phyloP scores from a whole-genome alignment of 306 rosid species.

The Quillaja saponaria region DNA sequence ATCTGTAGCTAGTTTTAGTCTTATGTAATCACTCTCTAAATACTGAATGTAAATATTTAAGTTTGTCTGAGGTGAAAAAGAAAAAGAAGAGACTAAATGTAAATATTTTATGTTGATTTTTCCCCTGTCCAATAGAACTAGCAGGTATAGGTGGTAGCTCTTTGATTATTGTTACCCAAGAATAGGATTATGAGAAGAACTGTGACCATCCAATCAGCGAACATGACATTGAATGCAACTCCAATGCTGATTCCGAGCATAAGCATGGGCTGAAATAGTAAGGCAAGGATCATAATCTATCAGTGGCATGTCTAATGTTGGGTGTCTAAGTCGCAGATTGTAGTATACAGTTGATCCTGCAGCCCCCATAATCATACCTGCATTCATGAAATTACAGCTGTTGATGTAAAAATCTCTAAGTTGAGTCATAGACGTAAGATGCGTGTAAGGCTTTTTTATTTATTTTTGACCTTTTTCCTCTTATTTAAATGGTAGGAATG shows the following conservation, averaged over 20 bases:
- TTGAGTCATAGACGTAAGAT: background rate
- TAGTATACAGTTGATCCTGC: constrained; percentile 75
- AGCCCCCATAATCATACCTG: constrained; percentile 91
- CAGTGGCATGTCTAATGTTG: constrained; percentile 68
- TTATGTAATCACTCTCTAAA: too few species aligned
- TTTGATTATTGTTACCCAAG: constrained; percentile 42
- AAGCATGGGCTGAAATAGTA: constrained; percentile 75
- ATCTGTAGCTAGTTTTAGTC: too few species aligned
- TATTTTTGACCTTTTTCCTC: too few species aligned
- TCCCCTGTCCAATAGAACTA: too few species aligned
- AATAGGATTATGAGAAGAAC: constrained; percentile 69
- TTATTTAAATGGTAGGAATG: too few species aligned
- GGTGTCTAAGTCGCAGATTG: constrained; percentile 70
- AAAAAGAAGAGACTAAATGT: background rate
- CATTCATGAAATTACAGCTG: constrained; percentile 12
- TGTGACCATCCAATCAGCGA: constrained; percentile 87
- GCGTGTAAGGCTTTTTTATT: too few species aligned
- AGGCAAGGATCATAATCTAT: constrained; percentile 71
- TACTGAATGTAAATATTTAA: too few species aligned
- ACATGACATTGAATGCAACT: constrained; percentile 73
- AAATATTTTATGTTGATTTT: too few species aligned
- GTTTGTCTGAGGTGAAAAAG: background rate
- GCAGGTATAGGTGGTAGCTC: too few species aligned
- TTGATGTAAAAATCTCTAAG: constrained; percentile 1
- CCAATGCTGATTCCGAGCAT: constrained; percentile 88